phyloP scores from a whole-genome alignment of 768 basidiomycete species.

The Macrocybe gigantea region DNA sequence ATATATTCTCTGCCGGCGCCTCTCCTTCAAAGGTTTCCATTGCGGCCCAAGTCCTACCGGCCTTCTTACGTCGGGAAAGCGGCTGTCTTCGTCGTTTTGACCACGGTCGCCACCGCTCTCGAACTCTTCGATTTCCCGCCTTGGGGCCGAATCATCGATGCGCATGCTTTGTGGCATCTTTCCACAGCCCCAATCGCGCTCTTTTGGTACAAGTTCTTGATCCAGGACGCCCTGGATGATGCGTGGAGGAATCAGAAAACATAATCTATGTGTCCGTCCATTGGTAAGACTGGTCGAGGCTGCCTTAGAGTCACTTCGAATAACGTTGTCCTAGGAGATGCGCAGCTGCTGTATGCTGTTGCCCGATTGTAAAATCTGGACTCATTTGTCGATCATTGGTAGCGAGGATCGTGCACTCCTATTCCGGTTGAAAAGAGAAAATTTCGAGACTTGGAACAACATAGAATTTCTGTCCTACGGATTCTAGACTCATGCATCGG shows the following conservation, averaged over 20 bases:
- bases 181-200: conserved; percentile 72
- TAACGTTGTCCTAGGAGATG: too few relatives aligned
- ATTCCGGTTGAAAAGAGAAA: too few relatives aligned
- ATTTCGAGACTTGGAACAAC: too few relatives aligned
- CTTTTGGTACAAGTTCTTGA: conserved; percentile 83
- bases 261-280: conserved; percentile 6
- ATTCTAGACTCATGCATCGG: too few relatives aligned
- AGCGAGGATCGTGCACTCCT: too few relatives aligned
- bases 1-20: conserved; percentile 58
- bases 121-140: conserved; percentile 94
- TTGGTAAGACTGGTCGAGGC: not conserved
- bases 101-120: conserved; percentile 67
- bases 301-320: too few relatives aligned
- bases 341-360: too few relatives aligned
- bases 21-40: conserved; percentile 49
- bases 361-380: too few relatives aligned
- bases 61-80: conserved; percentile 50
- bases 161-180: conserved; percentile 92
- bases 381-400: too few relatives aligned
- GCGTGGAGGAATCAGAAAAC: conserved; percentile 52
- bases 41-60: conserved; percentile 48
- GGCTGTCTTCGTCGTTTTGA: conserved; percentile 58
- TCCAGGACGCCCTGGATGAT: conserved; percentile 64
- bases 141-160: conserved; percentile 69
- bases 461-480: too few relatives aligned